Evolutionary conservation across 495 filamentous ascomycete genomes (phyloP), one percentile per base, ranked within the genome.

Genomic region (Talaromyces nanjingensis): DNA sequence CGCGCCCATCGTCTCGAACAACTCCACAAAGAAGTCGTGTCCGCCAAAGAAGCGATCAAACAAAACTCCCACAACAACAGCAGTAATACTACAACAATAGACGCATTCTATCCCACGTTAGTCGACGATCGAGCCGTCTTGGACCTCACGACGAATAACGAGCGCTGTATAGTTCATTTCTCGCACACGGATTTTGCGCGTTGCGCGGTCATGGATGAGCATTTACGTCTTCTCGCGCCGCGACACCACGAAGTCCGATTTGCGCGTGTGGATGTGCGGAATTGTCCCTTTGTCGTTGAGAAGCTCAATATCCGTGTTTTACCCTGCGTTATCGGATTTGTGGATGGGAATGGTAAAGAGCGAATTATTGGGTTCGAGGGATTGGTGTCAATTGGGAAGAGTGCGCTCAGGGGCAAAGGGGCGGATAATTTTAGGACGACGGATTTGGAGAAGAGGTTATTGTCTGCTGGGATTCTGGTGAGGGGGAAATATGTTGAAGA

Each of bases 361-460:
- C 72, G 89, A 37, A 82, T 93, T 6, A 76, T 91, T 61, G 90
- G 90, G 0, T 93, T 93, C 74, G 90, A 91, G 52, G 88, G 88
- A 7, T 67, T 92, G 27, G 85, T 84, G 37, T 74, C 79, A 53
- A 78, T 79, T 1, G 79, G 77, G 11, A 81, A 86, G 11, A 53
- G 45, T 62, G 16, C 42, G 11, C n/a, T 20, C 4, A 53, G 29
- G 70, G 76, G 66, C 12, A 74, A 85, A 67, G 84, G 79, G 5
- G 72, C 70, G 24, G 87, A 90, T 70, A 77, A 70, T 42, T 90
- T 92, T 68, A 84, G 76, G 24, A 87, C 86, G 5, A 71, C 73
- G 34, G 84, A 85, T 60, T 70, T 93, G 65, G 90, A 92, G 75
- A 80, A 74, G 58, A 77, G 87, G 64, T 73, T 92, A 39, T 68